Evolutionary conservation across 2,329 filamentous ascomycete species (phyloP).

Genomic region (Penicillium corylophilum): DNA sequence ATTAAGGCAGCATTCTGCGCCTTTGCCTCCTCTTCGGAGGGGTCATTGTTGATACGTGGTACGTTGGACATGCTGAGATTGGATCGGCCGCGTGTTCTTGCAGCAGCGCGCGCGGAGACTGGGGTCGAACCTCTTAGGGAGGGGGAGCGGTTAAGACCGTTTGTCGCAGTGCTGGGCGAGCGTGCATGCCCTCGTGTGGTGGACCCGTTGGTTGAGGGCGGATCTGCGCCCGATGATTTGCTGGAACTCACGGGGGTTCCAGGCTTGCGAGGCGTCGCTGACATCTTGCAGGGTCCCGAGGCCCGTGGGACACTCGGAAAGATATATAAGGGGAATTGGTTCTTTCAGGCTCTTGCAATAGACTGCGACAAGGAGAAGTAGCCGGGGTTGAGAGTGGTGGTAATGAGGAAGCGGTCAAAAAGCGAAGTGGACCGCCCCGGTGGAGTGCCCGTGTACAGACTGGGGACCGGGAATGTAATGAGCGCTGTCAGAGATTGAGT

Average conservation of each 20-base stretch:
- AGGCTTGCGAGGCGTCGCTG: conserved; percentile 46
- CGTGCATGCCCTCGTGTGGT: conserved; percentile 42
- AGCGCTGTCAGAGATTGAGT: conserved; percentile 24
- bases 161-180: conserved; percentile 51
- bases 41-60: conserved; percentile 49
- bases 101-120: conserved; percentile 71
- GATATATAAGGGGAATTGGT: conserved; percentile 13
- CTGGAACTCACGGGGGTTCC: conserved; percentile 33
- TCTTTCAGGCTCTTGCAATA: conserved; percentile 1
- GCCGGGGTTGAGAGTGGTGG: conserved; percentile 13
- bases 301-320: conserved; percentile 10
- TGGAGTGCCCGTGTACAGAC: conserved; percentile 21
- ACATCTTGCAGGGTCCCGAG: conserved; percentile 36
- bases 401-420: conserved; percentile 26
- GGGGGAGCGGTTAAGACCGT: conserved; percentile 58
- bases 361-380: background rate
- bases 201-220: conserved; percentile 34
- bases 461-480: conserved; percentile 11
- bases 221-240: conserved; percentile 33
- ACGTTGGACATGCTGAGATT: conserved; percentile 45
- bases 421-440: conserved; percentile 19
- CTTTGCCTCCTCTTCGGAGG: conserved; percentile 67
- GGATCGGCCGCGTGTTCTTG: conserved; percentile 55
- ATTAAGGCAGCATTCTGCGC: conserved; percentile 76
- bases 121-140: conserved; percentile 59